A percentile compares a stretch with the other conserved stretches of the same genome.
phyloP scores from a whole-genome alignment of 140 eudicot genomes.

The Oenanthe javanica region DNA sequence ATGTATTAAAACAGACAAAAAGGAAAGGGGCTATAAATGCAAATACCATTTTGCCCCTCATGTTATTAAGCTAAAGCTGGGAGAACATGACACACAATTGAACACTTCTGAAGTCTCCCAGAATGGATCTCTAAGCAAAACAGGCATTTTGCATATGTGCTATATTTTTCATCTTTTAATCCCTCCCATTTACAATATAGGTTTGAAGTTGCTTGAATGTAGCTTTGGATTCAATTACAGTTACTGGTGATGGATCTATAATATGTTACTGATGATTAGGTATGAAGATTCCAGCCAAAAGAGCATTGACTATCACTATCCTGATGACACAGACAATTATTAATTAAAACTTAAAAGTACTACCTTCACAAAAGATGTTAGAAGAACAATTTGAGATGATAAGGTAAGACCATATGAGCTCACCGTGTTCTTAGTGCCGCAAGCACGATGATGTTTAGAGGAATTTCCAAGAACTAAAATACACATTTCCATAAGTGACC shows the following conservation, averaged over 20 bases:
- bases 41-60: not conserved
- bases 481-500: conserved; percentile 98
- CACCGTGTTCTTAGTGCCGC: conserved; percentile 48
- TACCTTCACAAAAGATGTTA: not conserved
- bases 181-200: not conserved
- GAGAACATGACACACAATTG: not conserved
- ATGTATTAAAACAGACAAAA: not conserved
- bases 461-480: conserved; percentile 76
- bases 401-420: conserved; percentile 25
- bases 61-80: not conserved
- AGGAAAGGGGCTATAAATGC: not conserved
- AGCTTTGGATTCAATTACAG: not conserved
- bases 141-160: not conserved
- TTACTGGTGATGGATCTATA: not conserved
- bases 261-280: not conserved
- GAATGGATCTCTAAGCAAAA: not conserved
- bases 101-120: not conserved
- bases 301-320: not conserved
- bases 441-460: conserved; percentile 44
- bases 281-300: not conserved
- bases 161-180: not conserved
- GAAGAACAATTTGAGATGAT: conserved; percentile 9
- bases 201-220: not conserved
- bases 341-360: not conserved
- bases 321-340: not conserved